Conservation (phyloP, 805 yeast species). For the Yarrowia keelungensis region DNA sequence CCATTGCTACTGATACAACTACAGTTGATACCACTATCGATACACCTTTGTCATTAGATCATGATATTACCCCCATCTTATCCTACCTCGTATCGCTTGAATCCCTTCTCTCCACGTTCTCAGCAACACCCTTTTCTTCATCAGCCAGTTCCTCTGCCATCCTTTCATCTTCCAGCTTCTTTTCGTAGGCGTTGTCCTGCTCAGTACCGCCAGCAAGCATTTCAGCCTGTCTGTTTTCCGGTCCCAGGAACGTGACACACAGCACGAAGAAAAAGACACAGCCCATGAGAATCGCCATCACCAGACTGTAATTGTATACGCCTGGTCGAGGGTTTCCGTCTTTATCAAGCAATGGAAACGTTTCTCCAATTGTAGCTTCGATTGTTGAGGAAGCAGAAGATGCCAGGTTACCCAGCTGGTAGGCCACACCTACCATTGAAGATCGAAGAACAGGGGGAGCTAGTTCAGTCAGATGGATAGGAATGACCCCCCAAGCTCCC, state of each 20-base stretch:
- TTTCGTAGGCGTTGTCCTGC: not conserved
- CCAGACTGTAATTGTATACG: conserved; percentile 13
- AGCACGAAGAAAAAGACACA: conserved; percentile 14
- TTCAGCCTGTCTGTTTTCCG: conserved; percentile 18
- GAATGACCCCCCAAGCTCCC: conserved; percentile 20
- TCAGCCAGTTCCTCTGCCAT: not conserved
- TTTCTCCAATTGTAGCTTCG: conserved; percentile 64
- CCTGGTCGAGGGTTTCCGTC: not conserved
- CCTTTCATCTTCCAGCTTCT: not conserved
- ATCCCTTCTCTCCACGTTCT: not conserved
- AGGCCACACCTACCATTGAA: conserved; percentile 14
- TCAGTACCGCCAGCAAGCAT: not conserved
- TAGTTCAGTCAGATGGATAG: conserved; percentile 2
- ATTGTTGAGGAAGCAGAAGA: conserved; percentile 75
- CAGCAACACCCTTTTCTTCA: not conserved
- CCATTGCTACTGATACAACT: no score
- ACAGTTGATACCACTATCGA: no score
- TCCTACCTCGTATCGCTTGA: not conserved
- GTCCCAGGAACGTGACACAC: conserved; percentile 11
- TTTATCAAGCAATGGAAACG: not conserved
- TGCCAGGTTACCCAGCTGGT: conserved; percentile 55
- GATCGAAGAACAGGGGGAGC: conserved; percentile 9
- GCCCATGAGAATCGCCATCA: conserved; percentile 21
- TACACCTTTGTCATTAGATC: no score
- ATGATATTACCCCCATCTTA: not conserved